Evolutionary conservation across 2,329 filamentous ascomycete species (phyloP).

Genomic region (Dactylellina drechsleri): DNA sequence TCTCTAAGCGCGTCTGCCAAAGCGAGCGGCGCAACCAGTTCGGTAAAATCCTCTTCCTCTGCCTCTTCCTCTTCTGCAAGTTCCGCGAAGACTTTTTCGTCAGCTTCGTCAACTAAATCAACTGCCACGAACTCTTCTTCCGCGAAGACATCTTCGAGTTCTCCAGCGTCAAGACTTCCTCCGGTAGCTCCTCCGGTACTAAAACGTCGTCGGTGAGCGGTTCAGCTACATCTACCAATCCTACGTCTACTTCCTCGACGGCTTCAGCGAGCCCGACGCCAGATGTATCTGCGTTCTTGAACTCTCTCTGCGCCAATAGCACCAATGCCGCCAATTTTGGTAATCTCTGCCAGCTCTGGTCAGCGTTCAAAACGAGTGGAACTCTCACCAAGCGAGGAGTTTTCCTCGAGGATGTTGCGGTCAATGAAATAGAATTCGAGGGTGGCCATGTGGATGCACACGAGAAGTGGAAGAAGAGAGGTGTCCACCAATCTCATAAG

Average conservation of each 20-base stretch:
- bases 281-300: slow-evolving; percentile 32
- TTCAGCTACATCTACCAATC: not conserved
- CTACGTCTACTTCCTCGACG: not conserved
- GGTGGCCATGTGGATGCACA: slow-evolving; percentile 10
- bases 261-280: not conserved
- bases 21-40: slow-evolving; percentile 3
- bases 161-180: no score
- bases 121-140: not conserved
- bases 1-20: not conserved
- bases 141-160: not conserved
- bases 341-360: slow-evolving; percentile 41
- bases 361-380: slow-evolving; percentile 32
- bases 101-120: not conserved
- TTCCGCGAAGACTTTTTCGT: not conserved
- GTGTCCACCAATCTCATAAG: slow-evolving; percentile 19
- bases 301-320: slow-evolving; percentile 25
- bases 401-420: slow-evolving; percentile 9
- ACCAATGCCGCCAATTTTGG: slow-evolving; percentile 22
- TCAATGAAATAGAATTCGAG: slow-evolving; percentile 26
- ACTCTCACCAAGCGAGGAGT: slow-evolving; percentile 30
- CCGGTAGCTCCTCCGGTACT: not conserved
- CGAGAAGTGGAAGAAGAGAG: slow-evolving; percentile 28
- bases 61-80: not conserved
- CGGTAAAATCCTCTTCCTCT: slow-evolving; percentile 3
- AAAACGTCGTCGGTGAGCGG: not conserved